Base-by-base conservation (phyloP, 257 asterid species). In the Eustoma russellianum region DNA sequence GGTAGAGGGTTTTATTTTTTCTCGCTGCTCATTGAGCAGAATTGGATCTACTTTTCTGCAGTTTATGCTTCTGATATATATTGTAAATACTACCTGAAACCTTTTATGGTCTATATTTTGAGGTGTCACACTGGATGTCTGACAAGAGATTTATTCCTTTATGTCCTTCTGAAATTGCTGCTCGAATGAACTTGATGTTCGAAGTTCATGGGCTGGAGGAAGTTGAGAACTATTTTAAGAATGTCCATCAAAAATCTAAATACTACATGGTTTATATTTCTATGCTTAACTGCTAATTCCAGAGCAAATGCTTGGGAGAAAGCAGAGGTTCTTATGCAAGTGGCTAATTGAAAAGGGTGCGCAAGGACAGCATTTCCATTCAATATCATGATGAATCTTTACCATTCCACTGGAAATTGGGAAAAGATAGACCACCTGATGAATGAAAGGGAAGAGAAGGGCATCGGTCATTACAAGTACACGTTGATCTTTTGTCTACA, bases 111-210 rank as follows among this genome's bases (percentile, higher is more conserved):
- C 30, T 73, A 64, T 61, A 11, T 55, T 2, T 16, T 11, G 70
- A 86, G 94, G 82, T 75, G 9, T 83, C 94, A 44, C 63, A 73
- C 7, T 86, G 94, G 95, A 86, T 86, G 95, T 71, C 77, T 47
- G 81, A 81, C 45, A 78, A 61, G 53, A 58, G 76, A 58, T 60
- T 52, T 33, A 52, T 74, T 14, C 63, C 67, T 2, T 15, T 68
- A 19, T 30, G 65, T 50, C 60, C 72, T 49, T 54, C 13, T 49
- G 91, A 83, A 43, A 70, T 66, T 67, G 69, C 74, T n/a, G 59
- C 56, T 13, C 66, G 91, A 34, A 48, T 81, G 68, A 71, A 71
- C 69, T 46, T 83, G 74, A 75, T 83, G 13, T 71, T 50, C 48
- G 79, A 66, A 52, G 66, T 58, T 19, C 66, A 75, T 43, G 88